Evolutionary conservation across 192 early-diverging fungal genomes (phyloP), one percentile per base, ranked within the genome.

Genomic region (Jimgerdemannia flammicorona): DNA sequence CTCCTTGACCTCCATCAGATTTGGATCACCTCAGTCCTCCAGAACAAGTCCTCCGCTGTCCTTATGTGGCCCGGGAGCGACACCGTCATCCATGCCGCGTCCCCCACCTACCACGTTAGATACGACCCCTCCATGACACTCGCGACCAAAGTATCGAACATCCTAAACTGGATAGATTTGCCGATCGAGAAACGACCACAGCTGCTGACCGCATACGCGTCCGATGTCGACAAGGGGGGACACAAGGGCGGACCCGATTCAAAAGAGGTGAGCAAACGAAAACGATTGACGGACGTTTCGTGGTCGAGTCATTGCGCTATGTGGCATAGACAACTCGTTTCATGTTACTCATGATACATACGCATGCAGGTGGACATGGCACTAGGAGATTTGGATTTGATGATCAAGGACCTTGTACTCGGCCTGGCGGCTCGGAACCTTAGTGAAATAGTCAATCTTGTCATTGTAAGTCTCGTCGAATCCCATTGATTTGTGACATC

Each of bases 21-120:
- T 43, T 98, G 97, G 97, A 88, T 92, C 64, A 95, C 95, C 0
- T 87, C 92, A 17, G 91, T 89, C 14, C 89, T 84, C 44, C 91
- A 95, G 72, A 89, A 90, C 7, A 77, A 91, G 66, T 75, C 75
- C 64, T 86, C 93, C 0, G 95, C 85, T 3, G 90, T 95, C 7
- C 86, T 92, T 73, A 96, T 97, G 94, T 98, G 96, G 96, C 93
- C 92, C 3, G 94, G 93, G 17, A 88, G 90, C 4, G 85, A 87
- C n/a, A 84, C 94, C 0, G 68, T 80, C 4, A 87, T 93, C 43
- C 74, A 84, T 63, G 79, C 83, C 0, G 70, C 74, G 1, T 71
- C 75, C 18, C 94, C 97, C 4, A 93, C 89, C 40, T 93, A 95
- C 72, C 76, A 88, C 66, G 72, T 90, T 4, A 80, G 87, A 3